Conservation (phyloP, 352 stramenopile species). For the Pythium scleroteichum region DNA sequence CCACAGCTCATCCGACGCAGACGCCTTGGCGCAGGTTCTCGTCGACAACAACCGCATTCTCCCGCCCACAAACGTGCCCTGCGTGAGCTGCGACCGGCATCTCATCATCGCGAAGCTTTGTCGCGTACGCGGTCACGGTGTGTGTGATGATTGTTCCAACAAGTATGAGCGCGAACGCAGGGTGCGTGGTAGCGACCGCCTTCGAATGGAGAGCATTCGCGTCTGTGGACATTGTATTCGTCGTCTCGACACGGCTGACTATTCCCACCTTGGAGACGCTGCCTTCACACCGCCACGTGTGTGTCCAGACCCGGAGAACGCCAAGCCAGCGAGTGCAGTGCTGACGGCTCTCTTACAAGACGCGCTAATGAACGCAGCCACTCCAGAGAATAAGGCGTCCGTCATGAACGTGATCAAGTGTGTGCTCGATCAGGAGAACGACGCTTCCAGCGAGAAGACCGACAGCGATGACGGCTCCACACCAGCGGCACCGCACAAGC, state of each 20-base stretch:
- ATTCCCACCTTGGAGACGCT: constrained; percentile 35
- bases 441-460: not conserved
- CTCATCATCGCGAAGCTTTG: constrained; percentile 54
- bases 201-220: constrained; percentile 34
- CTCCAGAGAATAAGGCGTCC: constrained; percentile 37
- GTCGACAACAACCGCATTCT: constrained; percentile 43
- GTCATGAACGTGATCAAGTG: constrained; percentile 53
- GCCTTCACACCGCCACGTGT: constrained; percentile 30
- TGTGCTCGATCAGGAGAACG: constrained; percentile 43
- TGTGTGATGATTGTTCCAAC: constrained; percentile 51
- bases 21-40: constrained; percentile 58
- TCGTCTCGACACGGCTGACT: constrained; percentile 55
- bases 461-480: not conserved
- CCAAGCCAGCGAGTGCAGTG: constrained; percentile 26
- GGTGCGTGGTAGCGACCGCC: not conserved
- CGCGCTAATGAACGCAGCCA: constrained; percentile 33
- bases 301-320: constrained; percentile 6
- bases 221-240: constrained; percentile 58
- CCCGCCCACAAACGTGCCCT: constrained; percentile 49
- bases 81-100: constrained; percentile 57
- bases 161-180: constrained; percentile 37
- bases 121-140: constrained; percentile 57
- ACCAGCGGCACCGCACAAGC: not conserved
- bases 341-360: constrained; percentile 47
- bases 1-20: constrained; percentile 53